These are phyloP conservation scores for Colletotrichum costaricense DNA, from an alignment of 2,329 filamentous ascomycete genomes.

Conservation along the genomic window DNA sequence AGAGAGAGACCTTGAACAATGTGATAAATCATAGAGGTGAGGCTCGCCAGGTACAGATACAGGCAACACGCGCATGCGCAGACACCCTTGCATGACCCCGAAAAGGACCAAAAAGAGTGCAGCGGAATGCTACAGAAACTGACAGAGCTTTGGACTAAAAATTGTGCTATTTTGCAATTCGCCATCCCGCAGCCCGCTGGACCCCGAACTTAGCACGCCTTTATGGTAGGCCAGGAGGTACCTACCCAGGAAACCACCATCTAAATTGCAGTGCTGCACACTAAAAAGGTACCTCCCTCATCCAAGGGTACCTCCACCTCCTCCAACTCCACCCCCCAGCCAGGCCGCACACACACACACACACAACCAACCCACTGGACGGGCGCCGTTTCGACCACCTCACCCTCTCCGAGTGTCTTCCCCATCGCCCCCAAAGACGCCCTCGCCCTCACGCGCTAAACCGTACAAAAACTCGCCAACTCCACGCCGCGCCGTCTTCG, in stretches of 20 bases:
- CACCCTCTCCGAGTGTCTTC: slow-evolving; percentile 19
- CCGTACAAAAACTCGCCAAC: slow-evolving; percentile 34
- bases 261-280: neutral
- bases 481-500: slow-evolving; percentile 20
- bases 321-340: slow-evolving; percentile 18
- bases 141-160: neutral
- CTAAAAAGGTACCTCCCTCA: neutral
- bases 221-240: too few species aligned
- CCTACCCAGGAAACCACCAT: too few species aligned
- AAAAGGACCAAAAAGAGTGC: neutral
- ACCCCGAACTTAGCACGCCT: slow-evolving; percentile 11
- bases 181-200: slow-evolving; percentile 29
- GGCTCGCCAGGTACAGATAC: neutral
- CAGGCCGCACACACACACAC: neutral
- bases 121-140: slow-evolving; percentile 22
- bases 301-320: slow-evolving; percentile 22
- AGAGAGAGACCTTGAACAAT: neutral
- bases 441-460: slow-evolving; percentile 15
- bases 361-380: neutral
- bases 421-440: neutral
- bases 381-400: slow-evolving; percentile 33
- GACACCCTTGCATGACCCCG: neutral
- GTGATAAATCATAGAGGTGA: neutral
- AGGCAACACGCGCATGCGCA: neutral
- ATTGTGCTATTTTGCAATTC: slow-evolving; percentile 24